Evolutionary conservation across 768 basidiomycete species (phyloP), one percentile per base, ranked within the genome.

Genomic region (Trametes coccinea): DNA sequence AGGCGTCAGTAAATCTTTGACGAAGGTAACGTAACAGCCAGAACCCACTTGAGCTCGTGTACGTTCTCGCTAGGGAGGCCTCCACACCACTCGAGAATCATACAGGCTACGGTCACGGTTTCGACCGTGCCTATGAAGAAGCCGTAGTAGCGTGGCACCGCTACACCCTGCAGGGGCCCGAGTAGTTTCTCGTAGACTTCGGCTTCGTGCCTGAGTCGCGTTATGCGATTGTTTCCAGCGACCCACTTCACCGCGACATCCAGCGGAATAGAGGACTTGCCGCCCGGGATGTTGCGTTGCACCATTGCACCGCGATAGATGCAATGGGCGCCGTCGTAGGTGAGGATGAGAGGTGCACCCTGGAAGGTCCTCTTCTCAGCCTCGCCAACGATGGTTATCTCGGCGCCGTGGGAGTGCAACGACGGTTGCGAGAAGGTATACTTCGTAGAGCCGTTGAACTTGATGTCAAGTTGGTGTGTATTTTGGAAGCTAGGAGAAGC

Each of bases 61-160:
- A 54, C 52, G 39, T 65, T 55, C 13, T 41, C 34, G 41, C 34
- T 56, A 13, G 51, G 54, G 56, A 54, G 7, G 66, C 62, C 71
- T 27, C 62, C 48, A 61, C 77, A 78, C 66, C 76, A 76, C 61
- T 80, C 79, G 27, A 80, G 66, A n/a, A 80, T 56, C 58, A 79
- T 66, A 59, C 74, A 77, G 4, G 61, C 75, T 7, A 75, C 47
- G 14, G 74, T 66, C 14, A 60, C 64, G 5, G 68, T 71, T 8
- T 68, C 31, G 4, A 71, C 63, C 27, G 68, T 70, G 14, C 73
- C 72, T 27, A 63, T 66, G 62, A 67, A 82, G 30, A 75, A 71
- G 1, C 80, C 78, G 61, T 75, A 77, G 59, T 72, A 77, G 16
- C 55, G 67, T 3, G 79, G 80, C 2, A 80, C 75, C 3, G 75